Evolutionary conservation across 257 asterid species (phyloP).

Genomic region (Leonotis leonurus): DNA sequence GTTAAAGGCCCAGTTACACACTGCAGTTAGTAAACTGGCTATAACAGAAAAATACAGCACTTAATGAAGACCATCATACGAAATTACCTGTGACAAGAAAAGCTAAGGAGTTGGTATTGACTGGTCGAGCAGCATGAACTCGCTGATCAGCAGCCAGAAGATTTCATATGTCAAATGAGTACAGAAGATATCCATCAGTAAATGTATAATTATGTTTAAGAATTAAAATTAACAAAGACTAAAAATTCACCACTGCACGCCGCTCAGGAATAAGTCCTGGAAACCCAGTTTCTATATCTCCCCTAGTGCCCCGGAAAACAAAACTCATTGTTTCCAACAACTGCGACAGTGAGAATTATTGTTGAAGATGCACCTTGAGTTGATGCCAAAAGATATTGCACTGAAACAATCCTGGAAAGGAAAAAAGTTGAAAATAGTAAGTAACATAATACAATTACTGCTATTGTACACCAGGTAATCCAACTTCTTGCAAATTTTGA

Average conservation of each 20-base stretch:
- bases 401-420: slow-evolving; percentile 10
- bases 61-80: slow-evolving; percentile 5
- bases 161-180: slow-evolving; percentile 14
- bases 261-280: slow-evolving; percentile 87
- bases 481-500: background rate
- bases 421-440: slow-evolving; percentile 1
- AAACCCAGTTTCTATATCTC: slow-evolving; percentile 88
- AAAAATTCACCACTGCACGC: slow-evolving; percentile 63
- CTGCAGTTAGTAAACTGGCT: slow-evolving; percentile 13
- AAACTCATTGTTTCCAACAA: slow-evolving; percentile 63
- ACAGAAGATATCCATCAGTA: slow-evolving; percentile 1
- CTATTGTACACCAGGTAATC: slow-evolving; percentile 1
- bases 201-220: background rate
- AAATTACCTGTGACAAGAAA: slow-evolving; percentile 87
- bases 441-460: background rate
- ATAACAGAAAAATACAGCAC: background rate
- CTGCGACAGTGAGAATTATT: slow-evolving; percentile 10
- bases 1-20: slow-evolving; percentile 21
- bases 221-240: slow-evolving; percentile 1
- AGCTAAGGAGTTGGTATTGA: slow-evolving; percentile 84
- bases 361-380: slow-evolving; percentile 6
- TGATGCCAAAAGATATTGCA: background rate
- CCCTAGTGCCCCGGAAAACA: slow-evolving; percentile 92
- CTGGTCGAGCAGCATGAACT: slow-evolving; percentile 85
- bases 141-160: slow-evolving; percentile 45